Base-by-base conservation (phyloP, 1,139 yeast genomes). In the Pichia sp. region DNA sequence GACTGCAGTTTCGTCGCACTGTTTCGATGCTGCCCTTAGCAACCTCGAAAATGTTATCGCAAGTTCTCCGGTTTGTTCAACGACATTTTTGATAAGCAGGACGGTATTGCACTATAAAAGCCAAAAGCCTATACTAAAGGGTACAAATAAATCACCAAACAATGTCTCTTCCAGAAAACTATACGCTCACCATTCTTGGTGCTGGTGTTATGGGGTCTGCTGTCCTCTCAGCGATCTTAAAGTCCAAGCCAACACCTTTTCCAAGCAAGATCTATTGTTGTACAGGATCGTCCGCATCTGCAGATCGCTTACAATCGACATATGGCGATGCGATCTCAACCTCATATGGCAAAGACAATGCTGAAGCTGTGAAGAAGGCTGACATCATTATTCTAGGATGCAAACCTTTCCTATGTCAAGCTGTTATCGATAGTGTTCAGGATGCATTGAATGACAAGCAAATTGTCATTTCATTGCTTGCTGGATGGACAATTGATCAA, bases 181-280 rank as follows among this genome's bases (percentile, higher is more conserved):
- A 62, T 50, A 65, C 68, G 23, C 23, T 3, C 46, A 80, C 95
- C 16, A 85, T 93, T 31, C 76, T 93, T 56, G 99, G 97, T 47
- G 84, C 96, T 64, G 99, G 99, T 56, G 92, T 89, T 55, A 89
- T 93, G 93, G 98, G 99, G 56, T 87, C 93, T 36, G 97, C 99
- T n/a, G 90, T 93, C 48, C 79, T 88, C 45, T 79, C 90, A 16
- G 96, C 98, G 23, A 86, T 92, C 53, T 77, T 72, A 64, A 76
- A 64, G 57, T 63, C 73, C n/a, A 61, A 70, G 30, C 74, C 78
- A 57, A 73, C 73, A n/a, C 80, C 83, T n/a, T 74, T 74, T 57
- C 98, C 98, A 34, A 70, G 77, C 42, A 81, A 77, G 64, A 85
- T 90, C 68, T 79, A 85, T 61, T 90, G 95, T 29, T 84, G 96